Conservation (phyloP, 164 flowering plant species). For the Litsea cubeba region DNA sequence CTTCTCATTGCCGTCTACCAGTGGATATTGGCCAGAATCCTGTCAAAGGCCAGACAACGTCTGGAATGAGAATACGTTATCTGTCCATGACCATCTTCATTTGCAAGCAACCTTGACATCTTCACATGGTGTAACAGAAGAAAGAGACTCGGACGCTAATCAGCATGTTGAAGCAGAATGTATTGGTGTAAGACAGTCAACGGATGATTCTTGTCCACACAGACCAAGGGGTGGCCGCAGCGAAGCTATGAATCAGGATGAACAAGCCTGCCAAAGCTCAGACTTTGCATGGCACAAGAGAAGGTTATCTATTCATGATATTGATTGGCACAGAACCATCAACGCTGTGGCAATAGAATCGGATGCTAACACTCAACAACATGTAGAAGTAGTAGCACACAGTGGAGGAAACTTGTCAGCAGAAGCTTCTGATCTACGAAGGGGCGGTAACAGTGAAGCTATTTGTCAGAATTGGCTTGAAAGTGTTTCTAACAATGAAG, state of each 20-base stretch:
- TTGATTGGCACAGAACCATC: constrained; percentile 20
- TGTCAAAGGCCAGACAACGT: constrained; percentile 3
- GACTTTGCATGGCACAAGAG: constrained; percentile 5
- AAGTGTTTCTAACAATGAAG: not conserved
- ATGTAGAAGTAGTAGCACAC: constrained; percentile 7
- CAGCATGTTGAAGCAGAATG: not conserved
- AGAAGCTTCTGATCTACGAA: no score
- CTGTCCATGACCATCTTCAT: constrained; percentile 14
- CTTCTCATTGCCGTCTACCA: constrained; percentile 12
- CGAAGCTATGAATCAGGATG: not conserved
- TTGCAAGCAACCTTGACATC: constrained; percentile 17
- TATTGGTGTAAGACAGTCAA: no score
- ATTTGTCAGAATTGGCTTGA: no score
- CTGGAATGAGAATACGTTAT: constrained; percentile 8
- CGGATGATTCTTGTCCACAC: no score
- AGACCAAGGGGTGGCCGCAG: no score
- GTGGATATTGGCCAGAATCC: constrained; percentile 20
- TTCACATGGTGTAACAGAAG: no score
- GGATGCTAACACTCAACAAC: constrained; percentile 10
- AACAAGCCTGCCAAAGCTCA: constrained; percentile 19
- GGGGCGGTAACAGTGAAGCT: no score
- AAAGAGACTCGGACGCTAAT: not conserved
- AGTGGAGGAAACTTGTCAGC: no score
- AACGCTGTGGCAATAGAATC: constrained; percentile 21
- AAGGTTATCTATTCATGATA: constrained; percentile 15